Evolutionary conservation across 345 rosid species (phyloP).

Genomic region (Camelina sativa): DNA sequence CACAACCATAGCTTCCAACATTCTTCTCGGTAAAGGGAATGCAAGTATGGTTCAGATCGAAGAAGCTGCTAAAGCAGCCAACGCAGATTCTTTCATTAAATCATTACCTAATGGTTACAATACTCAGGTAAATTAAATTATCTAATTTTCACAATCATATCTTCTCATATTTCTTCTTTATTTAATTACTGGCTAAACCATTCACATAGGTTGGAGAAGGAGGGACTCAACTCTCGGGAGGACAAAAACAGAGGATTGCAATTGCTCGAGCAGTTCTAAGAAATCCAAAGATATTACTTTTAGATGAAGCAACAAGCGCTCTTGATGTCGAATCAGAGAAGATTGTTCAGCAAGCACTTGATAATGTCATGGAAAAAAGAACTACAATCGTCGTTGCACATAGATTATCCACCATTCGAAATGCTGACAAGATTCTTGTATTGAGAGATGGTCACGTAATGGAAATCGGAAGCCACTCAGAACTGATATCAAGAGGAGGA

Average conservation of each 20-base stretch:
- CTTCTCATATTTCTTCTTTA: not conserved
- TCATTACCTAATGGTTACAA: conserved; percentile 66
- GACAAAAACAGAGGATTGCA: conserved; percentile 90
- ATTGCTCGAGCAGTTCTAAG: conserved; percentile 84
- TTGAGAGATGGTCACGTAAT: conserved; percentile 68
- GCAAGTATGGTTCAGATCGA: conserved; percentile 55
- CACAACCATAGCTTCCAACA: conserved; percentile 68
- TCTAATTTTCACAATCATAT: not conserved
- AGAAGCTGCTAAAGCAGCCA: conserved; percentile 78
- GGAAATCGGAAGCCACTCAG: conserved; percentile 76
- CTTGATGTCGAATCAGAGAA: conserved; percentile 85
- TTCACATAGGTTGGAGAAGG: conserved; percentile 81
- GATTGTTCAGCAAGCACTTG: conserved; percentile 75
- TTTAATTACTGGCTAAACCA: not conserved
- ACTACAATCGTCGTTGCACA: conserved; percentile 80
- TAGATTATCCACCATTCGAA: conserved; percentile 69
- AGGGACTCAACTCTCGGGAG: conserved; percentile 96
- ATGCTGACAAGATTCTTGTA: conserved; percentile 70
- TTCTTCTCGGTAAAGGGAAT: conserved; percentile 69
- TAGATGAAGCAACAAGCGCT: conserved; percentile 95
- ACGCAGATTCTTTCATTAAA: conserved; percentile 75
- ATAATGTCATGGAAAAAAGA: conserved; percentile 60
- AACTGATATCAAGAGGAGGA: conserved; percentile 65
- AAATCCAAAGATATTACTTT: conserved; percentile 76
- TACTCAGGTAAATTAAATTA: conserved; percentile 63